Evolutionary conservation across 1,284 basidiomycete species (phyloP).

Genomic region (Cryptococcus sp.): DNA sequence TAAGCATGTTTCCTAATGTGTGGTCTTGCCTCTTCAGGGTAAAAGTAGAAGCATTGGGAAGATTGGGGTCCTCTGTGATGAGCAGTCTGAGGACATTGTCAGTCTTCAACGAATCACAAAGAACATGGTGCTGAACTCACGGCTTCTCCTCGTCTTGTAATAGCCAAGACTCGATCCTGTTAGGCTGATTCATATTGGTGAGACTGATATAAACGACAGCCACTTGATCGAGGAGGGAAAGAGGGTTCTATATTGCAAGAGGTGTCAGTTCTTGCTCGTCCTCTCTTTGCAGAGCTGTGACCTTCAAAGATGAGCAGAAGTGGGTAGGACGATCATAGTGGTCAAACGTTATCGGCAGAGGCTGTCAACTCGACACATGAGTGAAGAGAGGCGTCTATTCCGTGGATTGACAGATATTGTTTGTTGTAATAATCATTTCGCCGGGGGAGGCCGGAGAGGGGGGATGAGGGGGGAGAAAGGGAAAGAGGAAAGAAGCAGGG

Average conservation of each 20-base stretch:
- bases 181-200: constrained; percentile 78
- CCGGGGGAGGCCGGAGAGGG: too few species aligned
- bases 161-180: constrained; percentile 73
- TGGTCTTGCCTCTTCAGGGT: constrained; percentile 96
- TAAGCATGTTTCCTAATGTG: constrained; percentile 91
- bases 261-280: too few species aligned
- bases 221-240: too few species aligned
- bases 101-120: neutral
- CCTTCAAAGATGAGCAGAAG: constrained; percentile 17
- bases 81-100: constrained; percentile 63
- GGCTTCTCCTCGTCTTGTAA: constrained; percentile 88
- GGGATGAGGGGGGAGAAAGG: neutral
- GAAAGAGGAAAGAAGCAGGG: neutral
- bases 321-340: constrained; percentile 25
- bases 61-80: constrained; percentile 91
- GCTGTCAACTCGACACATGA: constrained; percentile 27
- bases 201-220: too few species aligned
- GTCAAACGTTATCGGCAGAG: constrained; percentile 37
- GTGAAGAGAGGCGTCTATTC: constrained; percentile 44
- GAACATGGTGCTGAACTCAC: constrained; percentile 57
- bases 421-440: constrained; percentile 49
- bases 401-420: constrained; percentile 59
- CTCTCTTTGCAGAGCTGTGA: neutral
- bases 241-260: too few species aligned
- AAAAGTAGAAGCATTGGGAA: constrained; percentile 93